Conservation (phyloP, 208 protist species). For the Acanthamoeba healyi region DNA sequence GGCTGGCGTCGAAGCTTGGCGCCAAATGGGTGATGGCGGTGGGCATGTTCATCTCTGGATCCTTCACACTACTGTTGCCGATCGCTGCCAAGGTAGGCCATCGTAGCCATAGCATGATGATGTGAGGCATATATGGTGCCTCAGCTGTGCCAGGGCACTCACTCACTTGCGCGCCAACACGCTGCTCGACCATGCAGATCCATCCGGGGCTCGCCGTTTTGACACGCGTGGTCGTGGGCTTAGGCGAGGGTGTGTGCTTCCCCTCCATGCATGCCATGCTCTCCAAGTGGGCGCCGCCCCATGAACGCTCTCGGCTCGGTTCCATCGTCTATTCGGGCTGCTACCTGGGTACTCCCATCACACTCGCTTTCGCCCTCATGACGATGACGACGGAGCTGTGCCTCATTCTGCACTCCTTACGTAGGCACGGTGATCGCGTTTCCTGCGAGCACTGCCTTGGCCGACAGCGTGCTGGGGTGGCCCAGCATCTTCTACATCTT, state of each 20-base stretch:
- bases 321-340: conserved; percentile 58
- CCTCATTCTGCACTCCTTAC: background rate
- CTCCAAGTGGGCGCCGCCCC: conserved; percentile 60
- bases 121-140: too few relatives aligned
- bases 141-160: too few relatives aligned
- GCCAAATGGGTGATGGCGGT: conserved; percentile 60
- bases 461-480: conserved; percentile 40
- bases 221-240: background rate
- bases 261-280: conserved; percentile 75
- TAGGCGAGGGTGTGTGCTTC: conserved; percentile 64
- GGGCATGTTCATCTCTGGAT: background rate
- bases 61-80: conserved; percentile 54
- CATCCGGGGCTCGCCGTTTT: background rate
- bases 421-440: conserved; percentile 63
- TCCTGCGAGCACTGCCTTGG: conserved; percentile 10
- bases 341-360: conserved; percentile 19
- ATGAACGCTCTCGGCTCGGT: conserved; percentile 55
- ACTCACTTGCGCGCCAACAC: background rate
- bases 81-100: conserved; percentile 5
- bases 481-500: conserved; percentile 66
- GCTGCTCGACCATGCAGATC: background rate
- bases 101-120: background rate
- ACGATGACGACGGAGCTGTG: background rate
- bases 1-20: conserved; percentile 46
- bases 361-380: background rate